Conservation (phyloP, 1,284 basidiomycete genomes). For the Rugiboletus extremiorientalis region DNA sequence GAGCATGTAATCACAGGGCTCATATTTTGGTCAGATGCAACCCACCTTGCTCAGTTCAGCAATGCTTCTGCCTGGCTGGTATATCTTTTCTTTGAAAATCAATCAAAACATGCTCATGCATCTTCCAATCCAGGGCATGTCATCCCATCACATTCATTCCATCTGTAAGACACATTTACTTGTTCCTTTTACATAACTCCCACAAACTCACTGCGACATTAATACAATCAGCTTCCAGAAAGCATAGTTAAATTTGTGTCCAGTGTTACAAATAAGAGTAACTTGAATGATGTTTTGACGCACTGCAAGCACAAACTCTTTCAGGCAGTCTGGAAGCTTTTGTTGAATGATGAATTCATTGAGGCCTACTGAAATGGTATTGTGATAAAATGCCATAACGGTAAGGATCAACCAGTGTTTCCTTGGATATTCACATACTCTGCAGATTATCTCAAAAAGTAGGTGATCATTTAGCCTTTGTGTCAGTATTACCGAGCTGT, state of each 20-base stretch:
- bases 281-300: background rate
- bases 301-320: background rate
- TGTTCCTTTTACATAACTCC: too few species aligned
- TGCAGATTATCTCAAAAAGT: background rate
- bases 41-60: background rate
- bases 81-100: background rate
- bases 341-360: background rate
- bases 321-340: background rate
- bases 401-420: too few species aligned
- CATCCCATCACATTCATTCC: conserved; percentile 39
- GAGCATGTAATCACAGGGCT: background rate
- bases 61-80: background rate
- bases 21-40: background rate
- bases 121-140: conserved; percentile 22
- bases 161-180: conserved; percentile 30
- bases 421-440: too few species aligned
- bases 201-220: too few species aligned
- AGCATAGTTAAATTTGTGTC: background rate
- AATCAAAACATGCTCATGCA: conserved; percentile 3
- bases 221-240: background rate
- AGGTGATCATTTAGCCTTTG: too few species aligned
- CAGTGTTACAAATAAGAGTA: background rate
- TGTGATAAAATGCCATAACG: too few species aligned
- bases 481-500: too few species aligned
- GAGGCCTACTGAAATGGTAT: background rate